phyloP scores from a whole-genome alignment of 495 filamentous ascomycete genomes.

The Neurospora sp. region DNA sequence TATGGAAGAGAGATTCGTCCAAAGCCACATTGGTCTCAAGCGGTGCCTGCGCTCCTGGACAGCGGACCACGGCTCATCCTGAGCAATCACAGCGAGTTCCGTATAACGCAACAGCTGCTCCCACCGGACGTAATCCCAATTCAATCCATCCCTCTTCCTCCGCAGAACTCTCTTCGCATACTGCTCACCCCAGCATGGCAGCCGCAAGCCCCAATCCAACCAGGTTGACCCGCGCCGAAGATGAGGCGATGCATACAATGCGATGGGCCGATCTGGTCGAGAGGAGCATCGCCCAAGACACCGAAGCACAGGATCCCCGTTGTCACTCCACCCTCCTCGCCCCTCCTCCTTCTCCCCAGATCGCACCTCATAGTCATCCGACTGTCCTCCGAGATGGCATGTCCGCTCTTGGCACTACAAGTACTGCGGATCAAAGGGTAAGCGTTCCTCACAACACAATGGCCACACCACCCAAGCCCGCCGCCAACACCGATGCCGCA shows the following conservation, averaged over 20 bases:
- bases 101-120: background rate
- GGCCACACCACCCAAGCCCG: background rate
- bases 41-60: background rate
- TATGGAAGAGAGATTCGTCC: background rate
- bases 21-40: background rate
- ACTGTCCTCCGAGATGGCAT: constrained; percentile 6
- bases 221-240: background rate
- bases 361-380: background rate
- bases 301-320: background rate
- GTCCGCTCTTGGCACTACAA: background rate
- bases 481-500: background rate
- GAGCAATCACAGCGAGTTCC: background rate
- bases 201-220: background rate
- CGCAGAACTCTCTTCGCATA: background rate
- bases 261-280: background rate
- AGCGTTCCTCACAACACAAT: background rate
- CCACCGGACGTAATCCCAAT: background rate
- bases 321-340: background rate
- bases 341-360: background rate
- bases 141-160: background rate
- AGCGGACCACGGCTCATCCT: background rate
- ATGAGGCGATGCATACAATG: background rate
- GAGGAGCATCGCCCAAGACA: background rate
- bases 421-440: constrained; percentile 1
- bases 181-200: background rate